phyloP scores from a whole-genome alignment of 1,284 basidiomycete species.

The Xanthoconium separans region DNA sequence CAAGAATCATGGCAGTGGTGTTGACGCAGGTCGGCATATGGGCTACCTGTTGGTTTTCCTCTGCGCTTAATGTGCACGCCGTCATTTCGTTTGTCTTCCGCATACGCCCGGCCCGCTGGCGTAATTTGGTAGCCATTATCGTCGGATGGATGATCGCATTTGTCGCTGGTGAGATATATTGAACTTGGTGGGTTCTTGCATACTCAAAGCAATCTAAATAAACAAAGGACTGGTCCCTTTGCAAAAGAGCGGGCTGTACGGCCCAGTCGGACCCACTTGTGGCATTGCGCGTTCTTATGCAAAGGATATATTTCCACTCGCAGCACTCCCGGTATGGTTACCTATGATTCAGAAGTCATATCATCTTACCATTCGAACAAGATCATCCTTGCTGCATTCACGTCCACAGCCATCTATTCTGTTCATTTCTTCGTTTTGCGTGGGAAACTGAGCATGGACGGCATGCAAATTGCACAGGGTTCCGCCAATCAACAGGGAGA shows the following conservation, averaged over 20 bases:
- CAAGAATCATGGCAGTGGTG: conserved; percentile 36
- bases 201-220: conserved; percentile 6
- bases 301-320: conserved; percentile 47
- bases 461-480: conserved; percentile 49
- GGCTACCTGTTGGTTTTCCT: conserved; percentile 62
- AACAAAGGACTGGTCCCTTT: conserved; percentile 43
- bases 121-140: conserved; percentile 43
- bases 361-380: conserved; percentile 10
- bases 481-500: conserved; percentile 47
- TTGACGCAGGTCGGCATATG: conserved; percentile 64
- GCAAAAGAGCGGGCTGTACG: conserved; percentile 45
- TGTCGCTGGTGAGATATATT: conserved; percentile 43
- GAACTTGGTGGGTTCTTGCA: not conserved
- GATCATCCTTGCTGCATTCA: conserved; percentile 56
- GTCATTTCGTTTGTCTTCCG: conserved; percentile 63
- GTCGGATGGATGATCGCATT: conserved; percentile 55
- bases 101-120: conserved; percentile 48
- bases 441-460: conserved; percentile 44
- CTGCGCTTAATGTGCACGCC: conserved; percentile 64
- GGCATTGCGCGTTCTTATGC: conserved; percentile 45
- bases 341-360: not conserved
- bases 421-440: conserved; percentile 57
- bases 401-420: conserved; percentile 56
- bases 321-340: conserved; percentile 56
- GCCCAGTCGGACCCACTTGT: conserved; percentile 52